Percentiles rank a stretch among this genome's conserved stretches.
These are phyloP conservation scores for Termitomyces bulborhizus DNA, from an alignment of 768 basidiomycete genomes.

Conservation along the genomic window DNA sequence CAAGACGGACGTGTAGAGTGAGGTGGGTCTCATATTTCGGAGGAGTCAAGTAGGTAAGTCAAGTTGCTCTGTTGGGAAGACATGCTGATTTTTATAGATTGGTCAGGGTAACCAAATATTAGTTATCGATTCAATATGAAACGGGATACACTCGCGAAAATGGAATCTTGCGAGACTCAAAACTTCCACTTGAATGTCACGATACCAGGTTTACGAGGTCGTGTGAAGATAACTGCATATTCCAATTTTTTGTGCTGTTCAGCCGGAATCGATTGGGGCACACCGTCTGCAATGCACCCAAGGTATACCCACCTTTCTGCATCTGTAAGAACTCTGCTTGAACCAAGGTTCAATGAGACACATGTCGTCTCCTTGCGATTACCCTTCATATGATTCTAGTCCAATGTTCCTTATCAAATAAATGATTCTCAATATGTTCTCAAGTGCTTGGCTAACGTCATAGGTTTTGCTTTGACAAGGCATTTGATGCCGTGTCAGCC, in stretches of 20 bases:
- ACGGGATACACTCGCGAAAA: not conserved
- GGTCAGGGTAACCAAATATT: no score
- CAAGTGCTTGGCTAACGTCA: not conserved
- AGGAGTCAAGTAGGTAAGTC: not conserved
- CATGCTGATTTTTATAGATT: conserved; percentile 5
- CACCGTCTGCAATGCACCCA: not conserved
- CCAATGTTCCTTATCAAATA: not conserved
- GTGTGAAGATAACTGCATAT: not conserved
- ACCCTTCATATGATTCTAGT: not conserved
- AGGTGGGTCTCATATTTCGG: conserved; percentile 8
- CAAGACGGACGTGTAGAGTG: conserved; percentile 9
- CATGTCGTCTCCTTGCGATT: not conserved
- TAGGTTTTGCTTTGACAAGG: not conserved
- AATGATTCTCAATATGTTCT: no score
- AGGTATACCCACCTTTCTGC: not conserved
- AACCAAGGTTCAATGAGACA: not conserved
- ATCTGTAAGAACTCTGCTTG: not conserved
- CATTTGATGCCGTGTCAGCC: not conserved
- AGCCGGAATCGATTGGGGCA: not conserved
- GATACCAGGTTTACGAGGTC: not conserved
- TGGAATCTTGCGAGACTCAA: not conserved
- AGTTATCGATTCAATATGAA: not conserved
- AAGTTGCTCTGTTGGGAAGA: not conserved
- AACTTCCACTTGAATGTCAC: not conserved
- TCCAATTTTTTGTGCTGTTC: not conserved